phyloP scores from a whole-genome alignment of 176 grass and related monocot genomes.

The Dactylis glomerata region DNA sequence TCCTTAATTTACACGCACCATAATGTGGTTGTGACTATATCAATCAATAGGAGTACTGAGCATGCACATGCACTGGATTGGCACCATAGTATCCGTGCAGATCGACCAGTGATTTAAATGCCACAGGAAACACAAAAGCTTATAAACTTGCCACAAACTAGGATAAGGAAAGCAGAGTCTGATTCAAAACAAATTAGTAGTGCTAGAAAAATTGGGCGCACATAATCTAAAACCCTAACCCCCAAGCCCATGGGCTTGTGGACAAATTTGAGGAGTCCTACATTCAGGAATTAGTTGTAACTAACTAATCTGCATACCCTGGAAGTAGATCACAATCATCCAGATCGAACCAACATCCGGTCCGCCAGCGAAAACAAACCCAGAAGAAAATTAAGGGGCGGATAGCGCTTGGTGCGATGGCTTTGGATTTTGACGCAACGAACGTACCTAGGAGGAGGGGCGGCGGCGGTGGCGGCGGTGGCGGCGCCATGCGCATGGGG shows the following conservation, averaged over 20 bases:
- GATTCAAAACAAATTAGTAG: neutral
- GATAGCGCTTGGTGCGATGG: neutral
- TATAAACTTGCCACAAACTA: neutral
- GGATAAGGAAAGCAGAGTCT: neutral
- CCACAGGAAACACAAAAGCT: neutral
- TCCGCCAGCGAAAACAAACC: neutral
- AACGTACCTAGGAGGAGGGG: neutral
- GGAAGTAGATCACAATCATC: neutral
- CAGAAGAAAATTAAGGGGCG: neutral
- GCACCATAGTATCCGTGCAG: neutral
- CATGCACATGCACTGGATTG: neutral
- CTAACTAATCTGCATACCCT: neutral
- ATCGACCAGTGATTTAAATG: neutral
- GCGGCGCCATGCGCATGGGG: neutral
- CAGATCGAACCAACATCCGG: neutral
- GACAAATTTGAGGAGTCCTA: neutral
- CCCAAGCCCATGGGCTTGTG: neutral
- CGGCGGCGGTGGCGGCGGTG: neutral
- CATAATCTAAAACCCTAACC: conserved; percentile 6
- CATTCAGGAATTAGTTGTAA: neutral
- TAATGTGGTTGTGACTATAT: too few relatives aligned
- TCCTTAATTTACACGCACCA: neutral
- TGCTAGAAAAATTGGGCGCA: neutral
- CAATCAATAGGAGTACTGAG: neutral
- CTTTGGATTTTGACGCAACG: too few relatives aligned